These are phyloP conservation scores for Stipa capillata DNA, from an alignment of 176 grass and related monocot genomes.

Conservation along the genomic window DNA sequence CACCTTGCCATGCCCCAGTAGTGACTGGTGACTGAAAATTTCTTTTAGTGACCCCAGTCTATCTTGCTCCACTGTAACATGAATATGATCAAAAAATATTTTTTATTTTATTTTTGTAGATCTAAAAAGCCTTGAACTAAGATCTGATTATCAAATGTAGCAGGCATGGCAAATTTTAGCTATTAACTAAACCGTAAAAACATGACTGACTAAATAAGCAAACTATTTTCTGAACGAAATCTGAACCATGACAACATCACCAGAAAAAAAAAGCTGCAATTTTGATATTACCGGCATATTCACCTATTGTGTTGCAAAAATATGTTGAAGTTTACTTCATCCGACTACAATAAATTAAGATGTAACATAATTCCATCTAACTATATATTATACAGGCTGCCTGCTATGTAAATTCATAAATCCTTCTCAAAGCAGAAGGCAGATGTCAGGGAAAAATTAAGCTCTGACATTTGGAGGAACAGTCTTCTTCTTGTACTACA, in stretches of 20 bases:
- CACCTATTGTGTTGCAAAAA: neutral
- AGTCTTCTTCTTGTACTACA: neutral
- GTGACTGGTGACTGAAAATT: neutral
- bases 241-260: neutral
- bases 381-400: neutral
- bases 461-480: neutral
- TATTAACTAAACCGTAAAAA: neutral
- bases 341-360: neutral
- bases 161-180: too few relatives aligned
- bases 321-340: neutral
- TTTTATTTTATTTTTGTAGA: too few relatives aligned
- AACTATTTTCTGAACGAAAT: neutral
- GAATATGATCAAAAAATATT: neutral
- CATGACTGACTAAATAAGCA: neutral
- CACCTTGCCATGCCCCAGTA: neutral
- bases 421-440: neutral
- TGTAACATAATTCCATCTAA: neutral
- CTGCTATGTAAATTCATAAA: neutral
- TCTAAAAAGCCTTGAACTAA: too few relatives aligned
- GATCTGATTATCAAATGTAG: too few relatives aligned
- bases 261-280: neutral
- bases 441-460: neutral
- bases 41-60: neutral
- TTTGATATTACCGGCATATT: neutral
- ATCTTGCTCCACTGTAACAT: neutral